phyloP scores from a whole-genome alignment of 108 stramenopile species.

The Epithemia pelagica region DNA sequence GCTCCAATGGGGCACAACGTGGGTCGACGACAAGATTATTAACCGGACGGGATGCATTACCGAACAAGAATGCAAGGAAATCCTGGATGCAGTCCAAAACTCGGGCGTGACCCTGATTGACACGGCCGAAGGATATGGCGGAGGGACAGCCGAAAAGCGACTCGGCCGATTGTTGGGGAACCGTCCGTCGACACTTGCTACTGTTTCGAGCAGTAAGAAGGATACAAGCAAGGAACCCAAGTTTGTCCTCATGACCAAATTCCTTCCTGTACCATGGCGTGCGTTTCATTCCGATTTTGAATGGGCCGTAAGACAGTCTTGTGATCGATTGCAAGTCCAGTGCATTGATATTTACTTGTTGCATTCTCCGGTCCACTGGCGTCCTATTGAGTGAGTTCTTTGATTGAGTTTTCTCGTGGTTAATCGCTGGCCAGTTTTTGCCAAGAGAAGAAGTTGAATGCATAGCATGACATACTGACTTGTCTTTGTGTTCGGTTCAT shows the following conservation, averaged over 20 bases:
- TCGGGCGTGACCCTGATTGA: conserved; percentile 52
- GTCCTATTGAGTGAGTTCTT: conserved; percentile 36
- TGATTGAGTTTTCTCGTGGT: no score
- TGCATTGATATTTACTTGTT: conserved; percentile 53
- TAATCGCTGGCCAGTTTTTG: no score
- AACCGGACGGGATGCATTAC: conserved; percentile 38
- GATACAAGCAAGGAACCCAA: background rate
- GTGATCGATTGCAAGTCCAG: conserved; percentile 35
- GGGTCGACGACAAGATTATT: conserved; percentile 39
- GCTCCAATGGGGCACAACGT: conserved; percentile 61
- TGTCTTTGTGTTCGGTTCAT: no score
- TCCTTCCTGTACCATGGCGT: conserved; percentile 61
- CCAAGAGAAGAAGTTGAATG: no score
- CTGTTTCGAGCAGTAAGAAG: background rate
- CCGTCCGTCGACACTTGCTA: conserved; percentile 30
- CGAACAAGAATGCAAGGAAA: conserved; percentile 22
- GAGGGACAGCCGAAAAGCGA: conserved; percentile 57
- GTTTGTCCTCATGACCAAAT: conserved; percentile 56
- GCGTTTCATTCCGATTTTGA: conserved; percentile 45
- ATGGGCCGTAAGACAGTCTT: conserved; percentile 42
- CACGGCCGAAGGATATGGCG: conserved; percentile 79
- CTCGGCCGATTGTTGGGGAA: conserved; percentile 27
- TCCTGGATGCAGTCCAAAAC: conserved; percentile 20
- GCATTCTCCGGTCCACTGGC: conserved; percentile 61
- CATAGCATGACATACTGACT: no score